Percentiles rank a stretch among this genome's conserved stretches.
These are phyloP conservation scores for Gracilaria caudata DNA, from an alignment of 23 red algal species.

Conservation along the genomic window DNA sequence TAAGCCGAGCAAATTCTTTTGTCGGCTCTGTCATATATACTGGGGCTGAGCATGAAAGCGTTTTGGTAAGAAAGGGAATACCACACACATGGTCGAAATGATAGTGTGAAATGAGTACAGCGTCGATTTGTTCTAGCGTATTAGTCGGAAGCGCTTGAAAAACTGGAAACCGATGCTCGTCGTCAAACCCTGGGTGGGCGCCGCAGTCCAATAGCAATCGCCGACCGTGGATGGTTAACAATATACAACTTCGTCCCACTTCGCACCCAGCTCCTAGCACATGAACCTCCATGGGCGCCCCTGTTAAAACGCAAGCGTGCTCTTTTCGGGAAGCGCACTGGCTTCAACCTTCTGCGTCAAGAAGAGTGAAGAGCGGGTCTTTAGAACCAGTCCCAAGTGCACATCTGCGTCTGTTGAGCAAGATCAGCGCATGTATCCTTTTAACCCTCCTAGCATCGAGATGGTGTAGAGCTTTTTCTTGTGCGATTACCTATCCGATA, in stretches of 20 bases:
- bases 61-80: conserved; percentile 71
- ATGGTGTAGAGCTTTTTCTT: too few species aligned
- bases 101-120: conserved; percentile 77
- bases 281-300: conserved; percentile 53
- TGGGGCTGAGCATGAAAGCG: conserved; percentile 45
- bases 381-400: too few species aligned
- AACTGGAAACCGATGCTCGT: conserved; percentile 67
- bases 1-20: conserved; percentile 51
- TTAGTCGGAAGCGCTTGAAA: conserved; percentile 16
- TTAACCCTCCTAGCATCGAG: too few species aligned
- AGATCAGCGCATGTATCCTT: too few species aligned
- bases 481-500: too few species aligned
- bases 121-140: conserved; percentile 27
- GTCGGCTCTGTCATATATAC: conserved; percentile 85
- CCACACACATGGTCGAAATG: conserved; percentile 86
- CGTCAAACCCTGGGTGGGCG: conserved; percentile 66
- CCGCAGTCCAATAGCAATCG: conserved; percentile 80
- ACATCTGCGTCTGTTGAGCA: too few species aligned
- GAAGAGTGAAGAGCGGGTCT: too few species aligned
- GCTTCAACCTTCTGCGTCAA: too few species aligned
- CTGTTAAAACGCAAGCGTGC: too few species aligned
- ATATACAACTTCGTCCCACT: conserved; percentile 87
- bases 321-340: too few species aligned
- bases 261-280: conserved; percentile 79
- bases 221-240: conserved; percentile 28